These are phyloP conservation scores for Musa balbisiana DNA, from an alignment of 202 grass and related monocot species.

Conservation along the genomic window DNA sequence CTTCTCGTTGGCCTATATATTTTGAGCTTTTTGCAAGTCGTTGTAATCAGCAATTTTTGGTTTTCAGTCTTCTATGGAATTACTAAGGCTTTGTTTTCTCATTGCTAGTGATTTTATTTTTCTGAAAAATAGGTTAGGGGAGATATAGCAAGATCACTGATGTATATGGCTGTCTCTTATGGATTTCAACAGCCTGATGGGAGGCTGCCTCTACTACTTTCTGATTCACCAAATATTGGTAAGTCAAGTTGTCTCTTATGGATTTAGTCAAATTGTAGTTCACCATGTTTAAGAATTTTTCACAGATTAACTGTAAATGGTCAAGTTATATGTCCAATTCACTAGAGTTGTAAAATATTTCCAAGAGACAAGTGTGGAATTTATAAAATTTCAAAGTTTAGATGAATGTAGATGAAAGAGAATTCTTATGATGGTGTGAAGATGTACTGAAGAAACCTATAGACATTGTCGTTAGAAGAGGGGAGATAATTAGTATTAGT, in stretches of 20 bases:
- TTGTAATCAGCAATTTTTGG: background rate
- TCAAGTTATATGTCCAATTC: background rate
- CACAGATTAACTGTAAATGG: background rate
- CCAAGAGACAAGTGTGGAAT: too few relatives aligned
- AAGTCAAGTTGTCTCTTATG: conserved; percentile 18
- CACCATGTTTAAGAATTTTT: background rate
- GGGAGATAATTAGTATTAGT: too few relatives aligned
- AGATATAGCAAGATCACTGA: conserved; percentile 68
- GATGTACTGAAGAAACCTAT: too few relatives aligned
- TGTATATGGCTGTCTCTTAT: conserved; percentile 77
- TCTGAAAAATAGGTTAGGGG: conserved; percentile 46
- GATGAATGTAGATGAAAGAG: too few relatives aligned
- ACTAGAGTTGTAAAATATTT: background rate
- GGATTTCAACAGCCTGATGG: conserved; percentile 47
- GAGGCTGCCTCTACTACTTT: conserved; percentile 44
- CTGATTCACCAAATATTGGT: conserved; percentile 58
- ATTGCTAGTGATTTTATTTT: background rate
- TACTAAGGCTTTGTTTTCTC: background rate
- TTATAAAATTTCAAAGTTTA: too few relatives aligned
- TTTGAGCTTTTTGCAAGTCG: background rate
- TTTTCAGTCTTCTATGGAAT: background rate
- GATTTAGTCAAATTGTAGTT: background rate
- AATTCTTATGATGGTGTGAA: too few relatives aligned
- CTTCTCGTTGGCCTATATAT: background rate
- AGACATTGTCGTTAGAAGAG: too few relatives aligned